Evolutionary conservation across 2,329 filamentous ascomycete genomes (phyloP).

Genomic region (Aspergillus novofumigatus): DNA sequence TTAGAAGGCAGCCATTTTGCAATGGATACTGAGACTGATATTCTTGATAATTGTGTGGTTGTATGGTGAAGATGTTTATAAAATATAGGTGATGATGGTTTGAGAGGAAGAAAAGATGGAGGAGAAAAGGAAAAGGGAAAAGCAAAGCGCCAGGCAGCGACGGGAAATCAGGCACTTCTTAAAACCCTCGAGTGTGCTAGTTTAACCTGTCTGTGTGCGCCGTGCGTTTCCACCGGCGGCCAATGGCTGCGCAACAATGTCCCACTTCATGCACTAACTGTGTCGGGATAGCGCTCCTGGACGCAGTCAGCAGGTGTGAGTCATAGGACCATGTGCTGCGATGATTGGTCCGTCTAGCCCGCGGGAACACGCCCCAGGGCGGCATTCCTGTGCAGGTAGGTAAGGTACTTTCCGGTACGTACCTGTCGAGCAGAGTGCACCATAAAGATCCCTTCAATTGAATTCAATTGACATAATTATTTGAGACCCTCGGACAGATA

Average conservation of each 20-base stretch:
- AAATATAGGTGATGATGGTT: conserved; percentile 1
- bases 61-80: conserved; percentile 16
- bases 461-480: neutral
- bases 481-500: no score
- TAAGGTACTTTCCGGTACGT: neutral
- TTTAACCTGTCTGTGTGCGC: conserved; percentile 9
- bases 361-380: neutral
- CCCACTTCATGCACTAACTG: conserved; percentile 13
- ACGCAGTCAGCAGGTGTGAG: conserved; percentile 33
- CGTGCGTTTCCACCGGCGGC: conserved; percentile 15
- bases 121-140: conserved; percentile 12
- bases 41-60: conserved; percentile 7
- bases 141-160: conserved; percentile 32
- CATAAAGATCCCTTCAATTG: neutral
- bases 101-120: conserved; percentile 9
- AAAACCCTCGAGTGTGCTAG: conserved; percentile 11
- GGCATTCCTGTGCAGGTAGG: neutral
- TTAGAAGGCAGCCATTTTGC: conserved; percentile 42
- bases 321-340: conserved; percentile 20
- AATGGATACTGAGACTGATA: conserved; percentile 19
- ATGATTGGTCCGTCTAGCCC: conserved; percentile 24
- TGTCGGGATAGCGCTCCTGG: conserved; percentile 2
- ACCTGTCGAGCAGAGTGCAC: neutral
- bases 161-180: conserved; percentile 39
- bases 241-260: conserved; percentile 20